Base-by-base conservation (phyloP, 2,329 filamentous ascomycete genomes). In the Orbilia ellipsospora region DNA sequence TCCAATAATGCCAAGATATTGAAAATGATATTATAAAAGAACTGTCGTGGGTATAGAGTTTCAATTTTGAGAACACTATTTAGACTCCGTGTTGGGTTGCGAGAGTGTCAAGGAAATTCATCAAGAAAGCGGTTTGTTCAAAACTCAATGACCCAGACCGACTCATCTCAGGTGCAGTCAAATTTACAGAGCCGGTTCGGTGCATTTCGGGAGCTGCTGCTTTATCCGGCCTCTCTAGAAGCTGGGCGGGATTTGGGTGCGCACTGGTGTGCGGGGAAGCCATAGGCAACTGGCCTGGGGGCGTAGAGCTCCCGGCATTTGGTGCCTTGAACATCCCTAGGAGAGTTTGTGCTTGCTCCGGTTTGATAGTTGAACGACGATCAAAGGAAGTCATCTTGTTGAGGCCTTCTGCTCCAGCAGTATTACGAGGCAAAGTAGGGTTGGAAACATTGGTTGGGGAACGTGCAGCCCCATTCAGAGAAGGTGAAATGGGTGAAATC, bases 321-420 rank as follows among this genome's bases (percentile, higher is more conserved):
- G 77, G 73, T 5, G 69, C 74, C 26, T 70, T 78, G 59, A 80
- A 79, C 45, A 80, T 78, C 1, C 77, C 79, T 4, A 80, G 73
- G 1, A 80, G 31, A 8, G 78, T 78, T 48, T 78, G 77, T 28
- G 78, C 77, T 60, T 78, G 78, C 55, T 79, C 70, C n/a, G 66
- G 78, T 20, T 77, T 79, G 10, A 79, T 54, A 8, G 77, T 79
- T 8, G 79, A 63, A 12, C 79, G 72, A 7, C 79, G 62, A 40
- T 80, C 79, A 40, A 80, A 80, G 1, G 70, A 48, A 12, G 66
- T 23, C 8, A 72, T 57, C 16, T 45, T 63, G 18, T 61, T 64
- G 50, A 54, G 62, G n/a, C 52, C 31, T 20, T 62, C 72, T 6
- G 54, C 7, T 12, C 45, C 56, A 3, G 12, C 15, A 8, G 50